phyloP scores from a whole-genome alignment of 1,284 basidiomycete species.

The Meira miltonrushii region DNA sequence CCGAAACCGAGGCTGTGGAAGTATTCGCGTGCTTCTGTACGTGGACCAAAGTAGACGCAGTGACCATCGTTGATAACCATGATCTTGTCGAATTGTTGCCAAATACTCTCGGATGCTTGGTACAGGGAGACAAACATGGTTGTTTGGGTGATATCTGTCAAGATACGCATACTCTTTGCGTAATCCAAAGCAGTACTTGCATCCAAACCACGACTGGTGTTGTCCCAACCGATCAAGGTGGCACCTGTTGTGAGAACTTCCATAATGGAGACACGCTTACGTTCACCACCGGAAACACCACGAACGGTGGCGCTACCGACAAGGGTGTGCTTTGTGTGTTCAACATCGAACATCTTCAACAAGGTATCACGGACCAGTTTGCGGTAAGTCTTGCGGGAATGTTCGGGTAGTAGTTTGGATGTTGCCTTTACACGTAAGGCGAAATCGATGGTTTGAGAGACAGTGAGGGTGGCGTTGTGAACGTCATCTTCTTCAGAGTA shows the following conservation, averaged over 20 bases:
- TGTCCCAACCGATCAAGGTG: constrained; percentile 68
- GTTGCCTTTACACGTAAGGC: constrained; percentile 35
- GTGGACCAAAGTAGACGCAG: constrained; percentile 46
- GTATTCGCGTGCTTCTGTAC: constrained; percentile 36
- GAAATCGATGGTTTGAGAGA: constrained; percentile 52
- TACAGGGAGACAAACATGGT: constrained; percentile 77
- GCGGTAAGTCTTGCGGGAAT: constrained; percentile 56
- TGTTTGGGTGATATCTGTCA: constrained; percentile 70
- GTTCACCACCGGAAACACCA: constrained; percentile 65
- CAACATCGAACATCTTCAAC: constrained; percentile 67
- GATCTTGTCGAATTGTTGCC: constrained; percentile 61
- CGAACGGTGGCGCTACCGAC: constrained; percentile 68
- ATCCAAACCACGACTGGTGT: constrained; percentile 68
- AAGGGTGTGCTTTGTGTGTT: constrained; percentile 69
- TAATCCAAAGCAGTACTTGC: constrained; percentile 78
- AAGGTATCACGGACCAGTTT: constrained; percentile 58
- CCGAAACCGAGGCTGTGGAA: constrained; percentile 50
- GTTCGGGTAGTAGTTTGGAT: constrained; percentile 54
- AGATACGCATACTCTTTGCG: constrained; percentile 65
- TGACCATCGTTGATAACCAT: constrained; percentile 47
- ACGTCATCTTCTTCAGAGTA: constrained; percentile 71
- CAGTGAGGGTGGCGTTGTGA: constrained; percentile 71
- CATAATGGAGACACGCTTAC: constrained; percentile 66
- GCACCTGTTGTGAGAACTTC: constrained; percentile 62
- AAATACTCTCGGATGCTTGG: constrained; percentile 57